Percentiles rank a stretch among this genome's conserved stretches.
These are phyloP conservation scores for Pleurotus sapidus DNA, from an alignment of 768 basidiomycete genomes.

Conservation along the genomic window DNA sequence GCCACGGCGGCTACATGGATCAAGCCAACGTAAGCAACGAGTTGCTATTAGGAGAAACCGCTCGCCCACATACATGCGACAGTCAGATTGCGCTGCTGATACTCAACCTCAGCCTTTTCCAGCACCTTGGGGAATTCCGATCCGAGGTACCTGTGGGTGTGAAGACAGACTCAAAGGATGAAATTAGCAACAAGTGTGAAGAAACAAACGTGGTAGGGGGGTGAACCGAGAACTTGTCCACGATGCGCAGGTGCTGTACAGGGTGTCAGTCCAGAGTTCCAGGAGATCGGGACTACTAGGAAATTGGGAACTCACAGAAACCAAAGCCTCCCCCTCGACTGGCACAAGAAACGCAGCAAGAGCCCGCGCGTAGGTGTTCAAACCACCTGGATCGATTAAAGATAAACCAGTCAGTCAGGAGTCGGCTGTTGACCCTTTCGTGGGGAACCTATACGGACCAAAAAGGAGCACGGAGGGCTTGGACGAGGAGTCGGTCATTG, in stretches of 20 bases:
- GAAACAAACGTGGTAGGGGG: slow-evolving; percentile 69
- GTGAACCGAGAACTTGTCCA: slow-evolving; percentile 69
- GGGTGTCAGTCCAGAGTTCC: slow-evolving; percentile 10
- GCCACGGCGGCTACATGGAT: slow-evolving; percentile 57
- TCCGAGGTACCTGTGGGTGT: slow-evolving; percentile 66
- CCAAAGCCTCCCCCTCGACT: slow-evolving; percentile 61
- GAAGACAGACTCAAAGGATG: background rate
- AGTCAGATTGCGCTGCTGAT: slow-evolving; percentile 79
- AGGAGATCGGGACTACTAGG: slow-evolving; percentile 12
- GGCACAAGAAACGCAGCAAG: slow-evolving; percentile 70
- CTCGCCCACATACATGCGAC: slow-evolving; percentile 50
- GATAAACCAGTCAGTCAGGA: slow-evolving; percentile 2
- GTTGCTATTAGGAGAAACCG: slow-evolving; percentile 4
- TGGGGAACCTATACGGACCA: slow-evolving; percentile 42
- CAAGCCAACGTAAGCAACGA: slow-evolving; percentile 12
- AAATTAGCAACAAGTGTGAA: background rate
- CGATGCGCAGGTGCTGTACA: slow-evolving; percentile 63
- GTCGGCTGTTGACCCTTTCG: background rate
- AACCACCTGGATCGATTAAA: slow-evolving; percentile 51
- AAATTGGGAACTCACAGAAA: slow-evolving; percentile 51
- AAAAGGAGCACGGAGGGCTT: slow-evolving; percentile 74
- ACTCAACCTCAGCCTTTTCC: slow-evolving; percentile 69
- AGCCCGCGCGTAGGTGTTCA: slow-evolving; percentile 76
- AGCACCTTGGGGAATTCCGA: slow-evolving; percentile 70
- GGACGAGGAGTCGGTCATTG: slow-evolving; percentile 29